Evolutionary conservation across 345 rosid species (phyloP).

Genomic region (Lumnitzera racemosa): DNA sequence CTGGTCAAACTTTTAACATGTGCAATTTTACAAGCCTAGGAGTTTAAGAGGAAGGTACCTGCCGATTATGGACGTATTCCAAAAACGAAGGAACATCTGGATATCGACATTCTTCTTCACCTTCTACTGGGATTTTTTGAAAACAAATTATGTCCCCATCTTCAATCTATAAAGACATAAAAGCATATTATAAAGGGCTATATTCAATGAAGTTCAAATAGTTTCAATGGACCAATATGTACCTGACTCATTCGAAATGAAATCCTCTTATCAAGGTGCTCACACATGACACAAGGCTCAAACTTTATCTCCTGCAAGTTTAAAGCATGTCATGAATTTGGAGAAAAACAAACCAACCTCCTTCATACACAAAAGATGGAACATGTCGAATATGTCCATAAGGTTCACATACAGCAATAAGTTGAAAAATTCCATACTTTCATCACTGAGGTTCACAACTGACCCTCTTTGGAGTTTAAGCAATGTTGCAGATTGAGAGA

Average conservation of each 20-base stretch:
- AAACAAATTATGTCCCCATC: constrained; percentile 97
- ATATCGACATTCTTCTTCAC: constrained; percentile 48
- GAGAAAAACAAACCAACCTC: too few relatives aligned
- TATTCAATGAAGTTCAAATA: not conserved
- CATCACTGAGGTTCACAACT: too few relatives aligned
- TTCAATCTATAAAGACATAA: constrained; percentile 49
- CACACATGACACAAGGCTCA: constrained; percentile 91
- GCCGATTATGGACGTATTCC: constrained; percentile 93
- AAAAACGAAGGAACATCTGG: constrained; percentile 83
- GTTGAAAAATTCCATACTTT: too few relatives aligned
- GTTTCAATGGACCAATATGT: constrained; percentile 8
- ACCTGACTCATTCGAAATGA: constrained; percentile 80
- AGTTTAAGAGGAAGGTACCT: constrained; percentile 34
- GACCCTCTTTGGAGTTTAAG: too few relatives aligned
- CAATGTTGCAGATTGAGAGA: too few relatives aligned
- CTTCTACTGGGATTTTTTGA: constrained; percentile 57
- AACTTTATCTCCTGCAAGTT: constrained; percentile 79
- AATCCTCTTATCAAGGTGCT: constrained; percentile 63
- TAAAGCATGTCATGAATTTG: not conserved
- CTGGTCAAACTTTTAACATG: not conserved
- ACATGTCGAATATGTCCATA: too few relatives aligned
- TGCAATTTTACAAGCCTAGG: not conserved
- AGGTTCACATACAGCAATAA: too few relatives aligned
- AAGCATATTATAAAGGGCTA: not conserved
- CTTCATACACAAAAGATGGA: too few relatives aligned